A percentile compares a stretch with the other conserved stretches of the same genome.
These are phyloP conservation scores for Kuraishia borneana DNA, from an alignment of 805 yeast genomes.

Conservation along the genomic window DNA sequence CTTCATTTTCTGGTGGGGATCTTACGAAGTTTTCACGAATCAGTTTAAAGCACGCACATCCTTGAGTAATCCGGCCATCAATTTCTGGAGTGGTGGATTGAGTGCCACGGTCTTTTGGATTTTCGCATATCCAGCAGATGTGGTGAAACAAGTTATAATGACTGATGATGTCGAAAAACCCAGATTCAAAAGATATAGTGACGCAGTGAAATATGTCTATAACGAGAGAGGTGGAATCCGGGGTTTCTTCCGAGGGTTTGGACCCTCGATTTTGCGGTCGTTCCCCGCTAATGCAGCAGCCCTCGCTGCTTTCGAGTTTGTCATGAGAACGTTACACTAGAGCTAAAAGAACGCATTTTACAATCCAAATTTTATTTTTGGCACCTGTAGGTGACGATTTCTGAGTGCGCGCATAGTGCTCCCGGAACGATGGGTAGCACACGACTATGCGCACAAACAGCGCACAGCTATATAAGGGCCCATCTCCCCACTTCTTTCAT, in stretches of 20 bases:
- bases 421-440: too few species aligned
- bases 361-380: too few species aligned
- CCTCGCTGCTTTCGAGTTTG: slow-evolving; percentile 77
- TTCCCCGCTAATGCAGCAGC: slow-evolving; percentile 96
- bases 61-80: slow-evolving; percentile 57
- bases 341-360: too few species aligned
- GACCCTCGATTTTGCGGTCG: slow-evolving; percentile 68
- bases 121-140: slow-evolving; percentile 82
- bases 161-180: slow-evolving; percentile 70
- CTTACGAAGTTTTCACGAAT: slow-evolving; percentile 69
- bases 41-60: slow-evolving; percentile 56
- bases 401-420: too few species aligned
- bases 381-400: too few species aligned
- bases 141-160: slow-evolving; percentile 76
- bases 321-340: slow-evolving; percentile 37
- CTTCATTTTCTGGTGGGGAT: slow-evolving; percentile 91
- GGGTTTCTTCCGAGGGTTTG: slow-evolving; percentile 76
- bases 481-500: background rate
- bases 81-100: slow-evolving; percentile 88
- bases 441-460: too few species aligned
- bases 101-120: slow-evolving; percentile 85
- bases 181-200: slow-evolving; percentile 56
- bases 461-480: too few species aligned
- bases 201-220: slow-evolving; percentile 63
- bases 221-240: slow-evolving; percentile 41